Percentiles rank a stretch among this genome's conserved stretches.
Evolutionary conservation across 495 filamentous ascomycete genomes (phyloP).

Genomic region (Tuber indicum): DNA sequence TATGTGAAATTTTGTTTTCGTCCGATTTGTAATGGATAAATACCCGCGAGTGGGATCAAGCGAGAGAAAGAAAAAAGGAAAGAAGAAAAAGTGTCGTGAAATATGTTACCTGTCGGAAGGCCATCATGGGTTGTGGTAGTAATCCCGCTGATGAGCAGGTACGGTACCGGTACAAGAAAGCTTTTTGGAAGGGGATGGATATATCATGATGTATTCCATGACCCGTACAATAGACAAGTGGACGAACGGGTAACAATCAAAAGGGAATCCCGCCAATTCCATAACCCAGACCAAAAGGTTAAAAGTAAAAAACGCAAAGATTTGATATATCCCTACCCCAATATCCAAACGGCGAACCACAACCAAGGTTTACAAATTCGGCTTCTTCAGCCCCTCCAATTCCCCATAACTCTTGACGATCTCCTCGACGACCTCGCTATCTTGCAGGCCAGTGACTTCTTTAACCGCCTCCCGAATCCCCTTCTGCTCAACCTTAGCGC

Average conservation of each 20-base stretch:
- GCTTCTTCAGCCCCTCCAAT: constrained; percentile 16
- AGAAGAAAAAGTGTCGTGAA: neutral
- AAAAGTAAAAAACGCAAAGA: neutral
- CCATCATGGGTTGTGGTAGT: neutral
- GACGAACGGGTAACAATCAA: neutral
- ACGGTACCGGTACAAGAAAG: neutral
- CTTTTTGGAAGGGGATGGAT: neutral
- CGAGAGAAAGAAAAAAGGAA: neutral
- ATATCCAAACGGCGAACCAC: neutral
- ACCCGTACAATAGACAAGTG: neutral
- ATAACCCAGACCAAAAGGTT: neutral
- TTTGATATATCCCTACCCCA: neutral
- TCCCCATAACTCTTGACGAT: constrained; percentile 38
- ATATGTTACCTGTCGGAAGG: neutral
- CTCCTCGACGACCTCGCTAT: constrained; percentile 22
- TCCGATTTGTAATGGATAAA: neutral
- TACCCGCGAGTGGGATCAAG: neutral
- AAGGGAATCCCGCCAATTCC: neutral
- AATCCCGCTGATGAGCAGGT: neutral
- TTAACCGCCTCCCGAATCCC: constrained; percentile 26
- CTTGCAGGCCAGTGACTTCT: constrained; percentile 33
- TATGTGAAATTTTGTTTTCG: neutral
- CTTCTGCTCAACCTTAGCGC: constrained; percentile 24
- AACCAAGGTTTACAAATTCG: neutral
- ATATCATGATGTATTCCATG: neutral